A percentile compares a stretch with the other conserved stretches of the same genome.
These are phyloP conservation scores for Populus pruinosa DNA, from an alignment of 345 rosid genomes.

Conservation along the genomic window DNA sequence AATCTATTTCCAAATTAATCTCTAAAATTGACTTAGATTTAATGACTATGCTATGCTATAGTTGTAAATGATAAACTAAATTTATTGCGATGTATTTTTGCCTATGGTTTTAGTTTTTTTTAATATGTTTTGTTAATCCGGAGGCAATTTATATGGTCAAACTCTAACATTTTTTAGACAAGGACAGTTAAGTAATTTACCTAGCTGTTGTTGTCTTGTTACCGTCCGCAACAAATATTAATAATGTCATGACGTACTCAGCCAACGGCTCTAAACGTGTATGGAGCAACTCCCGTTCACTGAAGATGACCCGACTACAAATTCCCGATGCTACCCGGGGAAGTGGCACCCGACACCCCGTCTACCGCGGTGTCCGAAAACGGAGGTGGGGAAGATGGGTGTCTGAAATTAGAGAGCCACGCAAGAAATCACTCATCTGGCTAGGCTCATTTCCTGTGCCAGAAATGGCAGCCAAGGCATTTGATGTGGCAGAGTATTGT, in stretches of 20 bases:
- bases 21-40: too few relatives aligned
- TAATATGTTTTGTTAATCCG: too few relatives aligned
- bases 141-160: too few relatives aligned
- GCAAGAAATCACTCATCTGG: slow-evolving; percentile 83
- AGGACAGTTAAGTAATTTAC: slow-evolving; percentile 27
- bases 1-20: too few relatives aligned
- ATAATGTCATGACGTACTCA: not conserved
- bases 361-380: slow-evolving; percentile 69
- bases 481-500: slow-evolving; percentile 74
- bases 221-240: slow-evolving; percentile 15
- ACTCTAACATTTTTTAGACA: not conserved
- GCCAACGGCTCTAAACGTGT: slow-evolving; percentile 25
- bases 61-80: too few relatives aligned
- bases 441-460: slow-evolving; percentile 77
- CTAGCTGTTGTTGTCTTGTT: not conserved
- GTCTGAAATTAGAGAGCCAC: slow-evolving; percentile 83
- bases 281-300: slow-evolving; percentile 48
- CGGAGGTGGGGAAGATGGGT: slow-evolving; percentile 95
- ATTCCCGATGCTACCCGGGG: slow-evolving; percentile 3
- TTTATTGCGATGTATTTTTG: too few relatives aligned
- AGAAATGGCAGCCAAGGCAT: slow-evolving; percentile 88
- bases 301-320: slow-evolving; percentile 28
- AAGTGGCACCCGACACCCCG: slow-evolving; percentile 53
- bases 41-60: too few relatives aligned
- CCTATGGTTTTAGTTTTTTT: too few relatives aligned